Conservation (phyloP, 345 rosid genomes). For the Rhodamnia rubescens region DNA sequence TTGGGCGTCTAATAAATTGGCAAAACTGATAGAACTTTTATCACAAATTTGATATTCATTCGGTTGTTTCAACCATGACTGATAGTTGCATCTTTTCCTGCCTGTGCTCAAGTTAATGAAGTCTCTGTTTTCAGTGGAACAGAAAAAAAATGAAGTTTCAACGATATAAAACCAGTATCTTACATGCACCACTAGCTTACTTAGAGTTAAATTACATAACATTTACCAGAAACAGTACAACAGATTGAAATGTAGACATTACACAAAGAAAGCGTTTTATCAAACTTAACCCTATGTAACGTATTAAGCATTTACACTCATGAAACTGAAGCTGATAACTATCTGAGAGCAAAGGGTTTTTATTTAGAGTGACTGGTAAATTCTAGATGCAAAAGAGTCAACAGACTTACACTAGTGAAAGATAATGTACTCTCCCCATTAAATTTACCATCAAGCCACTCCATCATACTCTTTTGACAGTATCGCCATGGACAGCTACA, state of each 20-base stretch:
- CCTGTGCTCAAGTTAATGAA: not conserved
- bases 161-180: not conserved
- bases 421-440: not conserved
- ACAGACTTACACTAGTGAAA: not conserved
- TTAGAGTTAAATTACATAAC: not conserved
- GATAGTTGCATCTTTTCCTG: not conserved
- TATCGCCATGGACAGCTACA: constrained; percentile 57
- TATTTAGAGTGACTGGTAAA: not conserved
- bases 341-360: not conserved
- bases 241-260: not conserved
- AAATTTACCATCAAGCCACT: not conserved
- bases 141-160: not conserved
- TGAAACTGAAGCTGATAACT: not conserved
- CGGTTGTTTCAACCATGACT: not conserved
- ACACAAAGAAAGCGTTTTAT: not conserved
- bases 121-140: not conserved
- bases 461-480: constrained; percentile 52
- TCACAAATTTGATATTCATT: not conserved
- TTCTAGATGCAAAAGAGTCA: not conserved
- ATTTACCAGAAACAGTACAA: not conserved
- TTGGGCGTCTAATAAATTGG: not conserved
- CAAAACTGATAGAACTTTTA: not conserved
- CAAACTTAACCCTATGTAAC: not conserved
- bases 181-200: not conserved
- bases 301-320: not conserved